Evolutionary conservation across 495 filamentous ascomycete genomes (phyloP).

Genomic region (Penicillium ucsense): DNA sequence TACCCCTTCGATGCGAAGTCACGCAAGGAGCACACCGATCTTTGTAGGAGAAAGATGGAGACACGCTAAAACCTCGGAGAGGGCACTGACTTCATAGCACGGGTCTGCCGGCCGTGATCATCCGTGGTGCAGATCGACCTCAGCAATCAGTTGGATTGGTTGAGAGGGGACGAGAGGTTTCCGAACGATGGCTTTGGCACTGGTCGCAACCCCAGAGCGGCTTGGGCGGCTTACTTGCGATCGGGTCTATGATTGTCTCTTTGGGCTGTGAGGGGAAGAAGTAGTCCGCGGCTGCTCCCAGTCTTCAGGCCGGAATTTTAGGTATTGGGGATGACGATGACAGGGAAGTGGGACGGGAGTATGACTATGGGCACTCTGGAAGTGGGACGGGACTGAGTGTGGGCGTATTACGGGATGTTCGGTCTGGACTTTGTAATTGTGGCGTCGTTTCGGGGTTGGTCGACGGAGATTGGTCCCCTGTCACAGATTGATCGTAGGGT

Average conservation of each 20-base stretch:
- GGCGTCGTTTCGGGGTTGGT: neutral
- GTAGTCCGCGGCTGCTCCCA: too few species aligned
- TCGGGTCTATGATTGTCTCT: neutral
- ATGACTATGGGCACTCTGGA: too few species aligned
- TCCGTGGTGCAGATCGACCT: slow-evolving; percentile 14
- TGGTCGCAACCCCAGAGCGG: slow-evolving; percentile 5
- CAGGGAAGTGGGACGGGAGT: neutral
- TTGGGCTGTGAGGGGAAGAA: neutral
- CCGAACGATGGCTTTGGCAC: neutral
- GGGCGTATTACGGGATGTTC: neutral
- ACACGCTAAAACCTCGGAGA: slow-evolving; percentile 3
- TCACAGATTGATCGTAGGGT: neutral
- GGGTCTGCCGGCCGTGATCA: slow-evolving; percentile 17
- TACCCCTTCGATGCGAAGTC: slow-evolving; percentile 8
- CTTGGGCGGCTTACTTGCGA: neutral
- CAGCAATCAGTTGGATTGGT: slow-evolving; percentile 9
- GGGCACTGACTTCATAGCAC: slow-evolving; percentile 22
- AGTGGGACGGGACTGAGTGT: too few species aligned
- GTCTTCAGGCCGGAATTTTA: neutral
- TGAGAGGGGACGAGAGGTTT: neutral
- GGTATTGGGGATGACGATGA: neutral
- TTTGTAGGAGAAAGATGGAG: slow-evolving; percentile 13
- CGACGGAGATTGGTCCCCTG: neutral
- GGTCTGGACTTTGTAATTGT: neutral
- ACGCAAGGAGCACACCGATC: slow-evolving; percentile 16